A percentile compares a stretch with the other conserved stretches of the same genome.
Conservation (phyloP, 2,329 filamentous ascomycete species). For the Aspergillus sp. region DNA sequence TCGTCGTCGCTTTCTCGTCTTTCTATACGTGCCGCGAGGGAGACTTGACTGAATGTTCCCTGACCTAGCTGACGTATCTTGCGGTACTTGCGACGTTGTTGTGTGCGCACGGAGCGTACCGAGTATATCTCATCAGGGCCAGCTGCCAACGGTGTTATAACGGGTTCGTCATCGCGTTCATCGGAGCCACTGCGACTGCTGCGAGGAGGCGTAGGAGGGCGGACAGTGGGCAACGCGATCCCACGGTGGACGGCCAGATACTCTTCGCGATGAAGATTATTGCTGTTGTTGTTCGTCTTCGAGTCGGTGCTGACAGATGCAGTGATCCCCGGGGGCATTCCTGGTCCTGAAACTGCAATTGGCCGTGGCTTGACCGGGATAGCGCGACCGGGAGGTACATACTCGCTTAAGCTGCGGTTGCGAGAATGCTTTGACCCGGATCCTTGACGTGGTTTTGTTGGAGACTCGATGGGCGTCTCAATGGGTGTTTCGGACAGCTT, state of each 20-base stretch:
- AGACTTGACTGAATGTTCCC: conserved; percentile 93
- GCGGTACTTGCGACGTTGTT: conserved; percentile 75
- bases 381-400: conserved; percentile 68
- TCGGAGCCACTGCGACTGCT: conserved; percentile 66
- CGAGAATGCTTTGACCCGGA: conserved; percentile 56
- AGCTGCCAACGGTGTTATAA: conserved; percentile 25
- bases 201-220: conserved; percentile 77
- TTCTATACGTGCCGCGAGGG: conserved; percentile 81
- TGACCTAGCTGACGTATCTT: conserved; percentile 80
- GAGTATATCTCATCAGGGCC: conserved; percentile 65
- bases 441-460: conserved; percentile 26
- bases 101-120: conserved; percentile 65
- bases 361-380: conserved; percentile 68
- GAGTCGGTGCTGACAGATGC: conserved; percentile 49
- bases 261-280: conserved; percentile 69
- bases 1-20: conserved; percentile 43
- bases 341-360: conserved; percentile 68
- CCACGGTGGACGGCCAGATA: conserved; percentile 79
- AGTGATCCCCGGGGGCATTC: conserved; percentile 50
- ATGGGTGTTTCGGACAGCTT: conserved; percentile 20
- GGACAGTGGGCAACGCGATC: conserved; percentile 60
- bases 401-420: conserved; percentile 87
- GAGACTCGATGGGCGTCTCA: conserved; percentile 16
- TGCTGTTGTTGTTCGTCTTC: conserved; percentile 19
- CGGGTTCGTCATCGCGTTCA: conserved; percentile 48